These are phyloP conservation scores for Aureobasidium melanogenum DNA, from an alignment of 2,329 filamentous ascomycete genomes.

Conservation along the genomic window DNA sequence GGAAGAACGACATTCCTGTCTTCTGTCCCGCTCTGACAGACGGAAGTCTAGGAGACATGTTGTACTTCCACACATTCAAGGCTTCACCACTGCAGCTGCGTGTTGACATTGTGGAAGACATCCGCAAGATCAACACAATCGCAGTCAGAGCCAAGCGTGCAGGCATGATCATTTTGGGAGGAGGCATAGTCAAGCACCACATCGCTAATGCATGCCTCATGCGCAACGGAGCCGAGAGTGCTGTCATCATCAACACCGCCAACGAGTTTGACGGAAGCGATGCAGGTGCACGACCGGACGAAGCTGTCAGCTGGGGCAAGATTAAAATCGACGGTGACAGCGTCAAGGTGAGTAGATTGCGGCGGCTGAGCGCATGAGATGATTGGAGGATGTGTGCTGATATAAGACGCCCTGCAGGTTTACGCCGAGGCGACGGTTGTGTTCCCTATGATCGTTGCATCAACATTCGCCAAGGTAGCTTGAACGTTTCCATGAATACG, in stretches of 20 bases:
- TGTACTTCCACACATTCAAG: slow-evolving; percentile 97
- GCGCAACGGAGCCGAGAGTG: slow-evolving; percentile 93
- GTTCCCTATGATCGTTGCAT: slow-evolving; percentile 59
- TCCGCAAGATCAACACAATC: slow-evolving; percentile 85
- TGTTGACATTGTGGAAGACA: slow-evolving; percentile 89
- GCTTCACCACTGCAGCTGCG: slow-evolving; percentile 70
- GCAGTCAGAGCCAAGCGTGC: slow-evolving; percentile 78
- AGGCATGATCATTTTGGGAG: slow-evolving; percentile 92
- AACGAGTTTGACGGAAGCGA: slow-evolving; percentile 98
- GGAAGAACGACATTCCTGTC: slow-evolving; percentile 91
- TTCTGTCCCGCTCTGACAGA: slow-evolving; percentile 96
- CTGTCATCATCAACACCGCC: slow-evolving; percentile 94
- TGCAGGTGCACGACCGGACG: slow-evolving; percentile 86
- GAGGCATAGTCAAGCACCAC: slow-evolving; percentile 94
- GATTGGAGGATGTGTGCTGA: slow-evolving; percentile 10
- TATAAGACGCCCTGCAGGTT: slow-evolving; percentile 30
- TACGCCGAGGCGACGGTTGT: slow-evolving; percentile 60
- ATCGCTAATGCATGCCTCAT: slow-evolving; percentile 97
- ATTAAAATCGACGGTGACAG: slow-evolving; percentile 82
- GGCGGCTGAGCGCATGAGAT: background rate
- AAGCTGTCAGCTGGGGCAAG: slow-evolving; percentile 98
- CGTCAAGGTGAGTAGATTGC: slow-evolving; percentile 60
- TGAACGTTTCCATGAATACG: background rate
- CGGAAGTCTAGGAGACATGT: slow-evolving; percentile 91
- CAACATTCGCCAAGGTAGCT: slow-evolving; percentile 50